Base-by-base conservation (phyloP, 306 rosid species). In the Cicer bijugum region DNA sequence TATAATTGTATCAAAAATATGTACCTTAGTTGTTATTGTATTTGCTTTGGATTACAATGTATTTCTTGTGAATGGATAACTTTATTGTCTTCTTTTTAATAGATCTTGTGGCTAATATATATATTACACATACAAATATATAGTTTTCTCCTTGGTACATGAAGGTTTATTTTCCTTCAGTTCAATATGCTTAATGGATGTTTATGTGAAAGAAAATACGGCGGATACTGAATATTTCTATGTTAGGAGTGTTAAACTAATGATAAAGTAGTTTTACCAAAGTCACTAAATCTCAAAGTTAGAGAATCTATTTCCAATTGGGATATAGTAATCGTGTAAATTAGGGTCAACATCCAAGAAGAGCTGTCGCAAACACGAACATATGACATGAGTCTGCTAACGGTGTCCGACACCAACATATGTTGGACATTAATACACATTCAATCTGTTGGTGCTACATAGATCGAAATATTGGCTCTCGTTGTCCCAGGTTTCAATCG, bases 121-220 rank as follows among this genome's bases (percentile, higher is more conserved):
- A 6, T 8, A 17, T 53, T 9, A 17, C 9, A 23, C 2, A 43
- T 72, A n/a, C 72, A 47, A 12, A 64, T 6, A 46, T 45, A 1
- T 9, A 7, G 61, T 60, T 51, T 65, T 16, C 51, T 63, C 38
- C 59, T 57, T 47, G 19, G 39, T 35, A 3, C 50, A 10, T 39
- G 6, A 6, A 59, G 17, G 35, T 28, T 28, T 28, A 28, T 7
- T 19, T 56, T 62, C 50, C 51, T 53, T 72, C 46, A 14, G 28
- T 43, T 44, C 45, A 20, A 12, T 16, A 20, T 59, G 61, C 28
- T 77, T 43, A 28, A 9, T 33, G 71, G 65, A 39, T 47, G 58
- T 40, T 58, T 62, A 33, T 43, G 16, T 67, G 51, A 55, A 39
- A 42, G 72, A 33, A 59, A 16, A 6, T 33, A 9, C 62, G 17